Conservation (phyloP, 805 yeast species). For the Kodamaea fukazawae region DNA sequence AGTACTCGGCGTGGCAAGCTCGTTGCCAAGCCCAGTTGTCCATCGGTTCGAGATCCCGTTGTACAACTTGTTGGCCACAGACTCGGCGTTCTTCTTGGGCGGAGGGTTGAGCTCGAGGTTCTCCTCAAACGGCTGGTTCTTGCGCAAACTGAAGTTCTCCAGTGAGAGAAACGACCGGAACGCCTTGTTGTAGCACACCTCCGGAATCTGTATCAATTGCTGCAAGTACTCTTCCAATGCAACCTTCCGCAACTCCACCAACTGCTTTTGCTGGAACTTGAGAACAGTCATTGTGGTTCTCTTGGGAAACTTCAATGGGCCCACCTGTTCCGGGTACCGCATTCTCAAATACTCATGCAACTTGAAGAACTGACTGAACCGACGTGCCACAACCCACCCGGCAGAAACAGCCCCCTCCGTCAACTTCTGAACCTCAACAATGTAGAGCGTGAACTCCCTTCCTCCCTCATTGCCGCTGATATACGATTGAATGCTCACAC, state of each 20-base stretch:
- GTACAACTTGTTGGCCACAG: conserved; percentile 35
- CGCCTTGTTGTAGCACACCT: conserved; percentile 68
- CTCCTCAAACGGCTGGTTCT: conserved; percentile 29
- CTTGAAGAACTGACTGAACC: conserved; percentile 80
- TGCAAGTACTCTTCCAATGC: conserved; percentile 64
- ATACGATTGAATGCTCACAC: conserved; percentile 50
- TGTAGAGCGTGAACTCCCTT: conserved; percentile 63
- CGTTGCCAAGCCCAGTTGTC: background rate
- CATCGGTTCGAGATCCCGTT: conserved; percentile 23
- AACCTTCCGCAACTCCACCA: conserved; percentile 61
- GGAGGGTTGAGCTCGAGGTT: conserved; percentile 1
- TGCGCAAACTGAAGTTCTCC: conserved; percentile 48
- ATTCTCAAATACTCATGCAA: conserved; percentile 62
- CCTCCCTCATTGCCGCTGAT: conserved; percentile 57
- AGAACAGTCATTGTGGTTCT: conserved; percentile 55
- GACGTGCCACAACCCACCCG: conserved; percentile 87
- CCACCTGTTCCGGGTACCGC: conserved; percentile 47
- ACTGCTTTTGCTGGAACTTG: conserved; percentile 61
- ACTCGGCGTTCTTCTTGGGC: conserved; percentile 22
- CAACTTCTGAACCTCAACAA: conserved; percentile 68
- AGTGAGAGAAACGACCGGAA: conserved; percentile 78
- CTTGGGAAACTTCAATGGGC: conserved; percentile 53
- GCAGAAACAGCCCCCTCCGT: conserved; percentile 51
- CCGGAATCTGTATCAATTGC: conserved; percentile 55
- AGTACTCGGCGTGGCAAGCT: background rate